phyloP scores from a whole-genome alignment of 2,329 filamentous ascomycete species.

The Paraconiothyrium brasiliense region DNA sequence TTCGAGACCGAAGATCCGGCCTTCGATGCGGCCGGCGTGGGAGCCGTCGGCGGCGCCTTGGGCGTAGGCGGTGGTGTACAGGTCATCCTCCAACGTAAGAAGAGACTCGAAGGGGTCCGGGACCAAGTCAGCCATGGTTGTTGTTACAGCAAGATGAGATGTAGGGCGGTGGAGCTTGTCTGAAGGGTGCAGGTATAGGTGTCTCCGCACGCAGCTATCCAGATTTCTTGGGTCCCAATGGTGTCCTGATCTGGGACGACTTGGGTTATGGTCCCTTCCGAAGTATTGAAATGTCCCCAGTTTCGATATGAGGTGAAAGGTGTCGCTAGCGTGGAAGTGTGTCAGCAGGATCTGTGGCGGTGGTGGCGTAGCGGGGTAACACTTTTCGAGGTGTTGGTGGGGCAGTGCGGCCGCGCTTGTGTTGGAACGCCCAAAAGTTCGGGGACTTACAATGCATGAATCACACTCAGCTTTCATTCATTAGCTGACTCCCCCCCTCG shows the following conservation, averaged over 20 bases:
- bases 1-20: constrained; percentile 87
- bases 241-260: no score
- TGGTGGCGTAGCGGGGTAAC: constrained; percentile 13
- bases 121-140: constrained; percentile 14
- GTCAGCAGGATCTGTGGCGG: constrained; percentile 14
- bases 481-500: not conserved
- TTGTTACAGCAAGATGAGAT: no score
- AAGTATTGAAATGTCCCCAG: no score
- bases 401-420: constrained; percentile 4
- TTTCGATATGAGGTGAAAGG: not conserved
- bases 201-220: no score
- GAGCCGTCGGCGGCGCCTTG: constrained; percentile 80
- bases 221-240: no score
- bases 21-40: constrained; percentile 83
- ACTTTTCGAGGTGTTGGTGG: constrained; percentile 9
- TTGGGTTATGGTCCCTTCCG: no score
- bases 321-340: not conserved
- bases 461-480: not conserved
- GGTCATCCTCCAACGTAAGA: constrained; percentile 70
- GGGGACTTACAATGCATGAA: constrained; percentile 9
- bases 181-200: no score
- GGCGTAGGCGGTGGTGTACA: constrained; percentile 83
- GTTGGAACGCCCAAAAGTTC: constrained; percentile 9
- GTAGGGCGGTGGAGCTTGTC: no score
- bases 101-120: constrained; percentile 65